Base-by-base conservation (phyloP, 2,329 filamentous ascomycete genomes). In the Incumbomyces delicatus region DNA sequence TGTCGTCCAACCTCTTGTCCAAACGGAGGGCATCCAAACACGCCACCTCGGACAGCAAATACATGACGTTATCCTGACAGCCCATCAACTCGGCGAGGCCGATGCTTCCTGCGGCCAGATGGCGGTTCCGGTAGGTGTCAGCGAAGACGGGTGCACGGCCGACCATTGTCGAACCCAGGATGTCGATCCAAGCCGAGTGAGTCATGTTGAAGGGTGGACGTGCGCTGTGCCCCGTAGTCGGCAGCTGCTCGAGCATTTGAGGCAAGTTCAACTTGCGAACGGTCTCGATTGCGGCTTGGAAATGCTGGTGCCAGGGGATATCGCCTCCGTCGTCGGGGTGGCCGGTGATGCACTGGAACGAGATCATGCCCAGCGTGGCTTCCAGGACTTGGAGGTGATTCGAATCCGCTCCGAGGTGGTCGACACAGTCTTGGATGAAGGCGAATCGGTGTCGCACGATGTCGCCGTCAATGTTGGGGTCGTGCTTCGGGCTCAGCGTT, bases 21-120 rank as follows among this genome's bases (percentile, higher is more conserved):
- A 74, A 70, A 73, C 92, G 94, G 53, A 95, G 78, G 2, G 86
- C 85, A 64, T 96, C 92, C 44, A 98, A 80, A 66, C 92, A 96
- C 46, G 90, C 87, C 58, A 96, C 95, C 69, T 98, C 92, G 1
- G 88, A 94, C 63, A 98, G 94, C 58, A 96, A 75, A 66, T 95
- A 96, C 88, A 98, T 95, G 67, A 96, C 85, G 17, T 82, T 81
- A 67, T 98, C 92, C 54, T 96, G 90, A 65, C 92, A 96, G 57
- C 92, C 92, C 89, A 96, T 96, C 43, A 96, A 77, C 70, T 94
- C 88, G 44, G 84, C 81, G 32, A 98, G 76, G 10, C 92, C 92
- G 8, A 86, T 85, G 2, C 71, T 68, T 5, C 74, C 68, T 18
- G 72, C 69, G 41, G 65, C 70, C 43, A 95, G 77, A 64, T 95